Evolutionary conservation across 2,329 filamentous ascomycete species (phyloP).

Genomic region (Botrytis fragariae): DNA sequence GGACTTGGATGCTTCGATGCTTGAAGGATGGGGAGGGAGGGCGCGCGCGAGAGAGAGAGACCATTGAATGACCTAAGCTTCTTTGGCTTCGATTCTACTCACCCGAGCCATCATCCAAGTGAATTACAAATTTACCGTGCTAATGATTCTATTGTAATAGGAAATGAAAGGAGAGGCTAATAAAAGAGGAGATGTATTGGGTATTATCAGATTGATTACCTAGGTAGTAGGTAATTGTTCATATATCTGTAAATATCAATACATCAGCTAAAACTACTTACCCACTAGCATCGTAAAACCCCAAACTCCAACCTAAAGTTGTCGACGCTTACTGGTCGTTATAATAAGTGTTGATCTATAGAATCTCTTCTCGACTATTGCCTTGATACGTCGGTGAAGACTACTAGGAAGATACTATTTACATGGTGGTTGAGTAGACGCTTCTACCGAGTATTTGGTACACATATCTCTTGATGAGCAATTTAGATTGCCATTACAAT

Average conservation of each 20-base stretch:
- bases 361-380: neutral
- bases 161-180: neutral
- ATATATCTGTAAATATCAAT: neutral
- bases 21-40: neutral
- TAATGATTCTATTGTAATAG: neutral
- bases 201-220: neutral
- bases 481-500: neutral
- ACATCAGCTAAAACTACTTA: neutral
- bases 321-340: neutral
- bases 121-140: neutral
- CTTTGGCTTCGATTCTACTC: neutral
- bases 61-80: constrained; percentile 10
- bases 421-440: neutral
- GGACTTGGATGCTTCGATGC: neutral
- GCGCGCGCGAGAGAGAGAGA: neutral
- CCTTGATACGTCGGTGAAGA: neutral
- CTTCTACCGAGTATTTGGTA: neutral
- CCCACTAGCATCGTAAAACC: neutral
- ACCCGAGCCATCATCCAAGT: neutral
- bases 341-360: neutral
- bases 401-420: neutral
- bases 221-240: neutral
- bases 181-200: neutral
- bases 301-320: neutral
- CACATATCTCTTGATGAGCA: neutral